Evolutionary conservation across 768 basidiomycete genomes (phyloP).

Genomic region (Hortiboletus campestris): DNA sequence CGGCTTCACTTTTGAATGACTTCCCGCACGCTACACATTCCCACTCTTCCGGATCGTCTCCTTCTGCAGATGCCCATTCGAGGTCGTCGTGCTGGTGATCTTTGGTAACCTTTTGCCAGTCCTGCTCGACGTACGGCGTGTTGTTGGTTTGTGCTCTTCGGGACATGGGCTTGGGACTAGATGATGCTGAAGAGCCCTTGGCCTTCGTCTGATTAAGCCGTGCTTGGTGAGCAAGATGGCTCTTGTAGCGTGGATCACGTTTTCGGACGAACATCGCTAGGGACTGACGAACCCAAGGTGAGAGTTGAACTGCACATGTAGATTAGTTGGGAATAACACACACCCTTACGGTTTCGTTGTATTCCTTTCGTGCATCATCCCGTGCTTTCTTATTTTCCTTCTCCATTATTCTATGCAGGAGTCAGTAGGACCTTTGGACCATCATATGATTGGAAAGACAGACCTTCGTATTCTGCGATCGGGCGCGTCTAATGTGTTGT

Average conservation of each 20-base stretch:
- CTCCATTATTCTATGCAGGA: slow-evolving; percentile 72
- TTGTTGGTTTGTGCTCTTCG: slow-evolving; percentile 27
- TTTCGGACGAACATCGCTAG: slow-evolving; percentile 76
- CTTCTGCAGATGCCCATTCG: slow-evolving; percentile 74
- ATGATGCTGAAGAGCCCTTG: slow-evolving; percentile 32
- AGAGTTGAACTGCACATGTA: neutral
- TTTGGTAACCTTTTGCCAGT: slow-evolving; percentile 75
- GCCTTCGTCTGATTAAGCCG: slow-evolving; percentile 36
- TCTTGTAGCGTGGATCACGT: slow-evolving; percentile 86
- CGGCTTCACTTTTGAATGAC: slow-evolving; percentile 85
- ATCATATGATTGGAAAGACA: slow-evolving; percentile 8
- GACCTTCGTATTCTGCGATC: slow-evolving; percentile 82
- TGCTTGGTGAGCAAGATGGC: slow-evolving; percentile 48
- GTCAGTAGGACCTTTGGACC: neutral
- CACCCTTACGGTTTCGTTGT: slow-evolving; percentile 88
- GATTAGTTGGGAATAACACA: slow-evolving; percentile 23
- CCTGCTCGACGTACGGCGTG: slow-evolving; percentile 72
- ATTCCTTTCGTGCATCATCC: slow-evolving; percentile 84
- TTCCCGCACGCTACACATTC: slow-evolving; percentile 96
- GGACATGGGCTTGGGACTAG: slow-evolving; percentile 22
- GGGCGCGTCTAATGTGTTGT: slow-evolving; percentile 81
- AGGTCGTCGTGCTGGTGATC: slow-evolving; percentile 45
- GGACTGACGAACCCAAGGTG: slow-evolving; percentile 43
- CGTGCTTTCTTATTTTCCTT: slow-evolving; percentile 92
- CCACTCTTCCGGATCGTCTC: slow-evolving; percentile 75